Evolutionary conservation across 2,329 filamentous ascomycete genomes (phyloP).

Genomic region (Colletotrichum theobromicola): DNA sequence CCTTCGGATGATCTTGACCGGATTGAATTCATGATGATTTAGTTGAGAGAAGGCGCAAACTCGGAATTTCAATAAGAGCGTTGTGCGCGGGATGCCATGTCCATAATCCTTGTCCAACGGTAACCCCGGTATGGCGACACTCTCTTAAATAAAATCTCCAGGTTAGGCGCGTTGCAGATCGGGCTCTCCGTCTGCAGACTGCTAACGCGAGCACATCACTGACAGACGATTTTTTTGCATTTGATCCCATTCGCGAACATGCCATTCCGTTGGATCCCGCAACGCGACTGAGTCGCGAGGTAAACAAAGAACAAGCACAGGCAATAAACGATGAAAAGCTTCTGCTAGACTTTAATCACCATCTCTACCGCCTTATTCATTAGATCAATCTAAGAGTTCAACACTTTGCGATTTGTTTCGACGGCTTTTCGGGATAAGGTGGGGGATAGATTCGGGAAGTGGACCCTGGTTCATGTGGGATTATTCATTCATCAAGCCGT

Average conservation of each 20-base stretch:
- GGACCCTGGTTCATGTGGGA: accelerated
- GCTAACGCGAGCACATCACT: background rate
- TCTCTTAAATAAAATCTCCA: background rate
- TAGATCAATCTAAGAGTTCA: background rate
- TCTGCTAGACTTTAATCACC: background rate
- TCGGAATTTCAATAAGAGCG: background rate
- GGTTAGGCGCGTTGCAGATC: background rate
- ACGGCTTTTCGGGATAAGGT: background rate
- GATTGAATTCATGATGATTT: background rate
- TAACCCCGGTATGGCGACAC: background rate
- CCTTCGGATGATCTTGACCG: background rate
- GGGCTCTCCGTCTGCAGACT: background rate
- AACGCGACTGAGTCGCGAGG: background rate
- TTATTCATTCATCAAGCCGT: accelerated
- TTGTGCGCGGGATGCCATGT: background rate
- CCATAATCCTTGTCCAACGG: background rate
- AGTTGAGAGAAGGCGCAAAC: background rate
- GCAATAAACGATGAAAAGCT: background rate
- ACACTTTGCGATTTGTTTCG: background rate
- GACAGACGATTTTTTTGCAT: background rate
- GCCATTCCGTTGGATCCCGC: background rate
- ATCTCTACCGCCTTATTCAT: background rate
- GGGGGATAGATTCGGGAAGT: background rate
- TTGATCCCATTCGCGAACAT: background rate
- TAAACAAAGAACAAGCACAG: background rate